Percentiles rank a stretch among this genome's conserved stretches.
These are phyloP conservation scores for Meyerozyma athensensis DNA, from an alignment of 1,139 yeast genomes.

Conservation along the genomic window DNA sequence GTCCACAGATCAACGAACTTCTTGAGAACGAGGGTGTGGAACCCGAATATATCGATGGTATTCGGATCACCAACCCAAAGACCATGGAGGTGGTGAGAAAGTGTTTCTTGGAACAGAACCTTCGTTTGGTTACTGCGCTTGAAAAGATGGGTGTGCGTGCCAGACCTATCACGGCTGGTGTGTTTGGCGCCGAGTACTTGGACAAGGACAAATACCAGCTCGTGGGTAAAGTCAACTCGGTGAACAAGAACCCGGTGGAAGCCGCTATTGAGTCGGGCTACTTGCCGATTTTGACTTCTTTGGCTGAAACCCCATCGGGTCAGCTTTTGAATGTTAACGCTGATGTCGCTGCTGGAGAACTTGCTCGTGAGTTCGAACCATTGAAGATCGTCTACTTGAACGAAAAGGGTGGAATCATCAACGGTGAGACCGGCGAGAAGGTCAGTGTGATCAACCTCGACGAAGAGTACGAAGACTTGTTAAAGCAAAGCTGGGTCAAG, in stretches of 20 bases:
- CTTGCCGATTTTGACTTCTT: slow-evolving; percentile 88
- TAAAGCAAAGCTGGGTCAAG: slow-evolving; percentile 96
- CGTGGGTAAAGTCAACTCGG: slow-evolving; percentile 85
- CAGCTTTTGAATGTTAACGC: slow-evolving; percentile 97
- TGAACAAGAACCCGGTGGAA: slow-evolving; percentile 87
- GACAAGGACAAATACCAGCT: slow-evolving; percentile 87
- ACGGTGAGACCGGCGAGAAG: slow-evolving; percentile 88
- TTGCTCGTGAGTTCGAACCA: slow-evolving; percentile 95
- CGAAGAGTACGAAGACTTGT: slow-evolving; percentile 86
- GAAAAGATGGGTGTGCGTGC: slow-evolving; percentile 97
- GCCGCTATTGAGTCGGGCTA: slow-evolving; percentile 96
- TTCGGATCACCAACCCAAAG: slow-evolving; percentile 88
- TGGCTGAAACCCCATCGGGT: slow-evolving; percentile 95
- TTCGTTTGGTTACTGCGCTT: slow-evolving; percentile 89
- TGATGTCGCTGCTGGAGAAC: slow-evolving; percentile 97
- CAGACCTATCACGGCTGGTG: slow-evolving; percentile 98
- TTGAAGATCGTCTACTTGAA: slow-evolving; percentile 91
- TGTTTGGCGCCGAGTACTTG: slow-evolving; percentile 87
- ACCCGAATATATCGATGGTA: slow-evolving; percentile 95
- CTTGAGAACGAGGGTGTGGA: slow-evolving; percentile 92
- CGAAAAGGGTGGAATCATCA: slow-evolving; percentile 96
- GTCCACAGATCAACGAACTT: slow-evolving; percentile 95
- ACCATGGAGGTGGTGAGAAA: slow-evolving; percentile 96
- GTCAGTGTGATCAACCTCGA: slow-evolving; percentile 87
- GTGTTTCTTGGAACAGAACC: slow-evolving; percentile 91